A percentile compares a stretch with the other conserved stretches of the same genome.
Conservation (phyloP, 305 asterid genomes). For the Fraxinus ornus region DNA sequence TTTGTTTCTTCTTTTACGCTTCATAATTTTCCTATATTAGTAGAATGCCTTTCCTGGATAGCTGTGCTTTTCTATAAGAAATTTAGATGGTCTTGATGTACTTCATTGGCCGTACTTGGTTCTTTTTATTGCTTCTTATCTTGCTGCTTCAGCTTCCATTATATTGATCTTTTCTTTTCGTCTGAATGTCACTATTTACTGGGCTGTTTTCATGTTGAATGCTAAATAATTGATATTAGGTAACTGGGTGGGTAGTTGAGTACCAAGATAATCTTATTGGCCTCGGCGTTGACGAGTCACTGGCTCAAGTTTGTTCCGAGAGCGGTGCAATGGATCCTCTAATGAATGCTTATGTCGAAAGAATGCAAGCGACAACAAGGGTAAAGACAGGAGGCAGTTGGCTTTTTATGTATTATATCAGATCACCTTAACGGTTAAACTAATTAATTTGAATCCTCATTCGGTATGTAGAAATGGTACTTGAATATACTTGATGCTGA, state of each 20-base stretch:
- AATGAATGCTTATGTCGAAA: slow-evolving; percentile 96
- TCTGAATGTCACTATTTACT: slow-evolving; percentile 4
- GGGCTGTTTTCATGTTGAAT: slow-evolving; percentile 14
- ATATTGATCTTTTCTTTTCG: slow-evolving; percentile 1
- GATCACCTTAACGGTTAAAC: slow-evolving; percentile 20
- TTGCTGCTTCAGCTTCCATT: slow-evolving; percentile 8
- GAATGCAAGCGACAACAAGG: slow-evolving; percentile 99
- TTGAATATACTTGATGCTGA: slow-evolving; percentile 98
- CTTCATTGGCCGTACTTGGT: slow-evolving; percentile 5
- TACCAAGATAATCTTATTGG: slow-evolving; percentile 87
- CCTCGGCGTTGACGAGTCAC: slow-evolving; percentile 95
- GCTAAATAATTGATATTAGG: slow-evolving; percentile 43
- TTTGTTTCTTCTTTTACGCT: not conserved
- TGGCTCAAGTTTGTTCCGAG: slow-evolving; percentile 99
- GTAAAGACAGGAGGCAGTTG: slow-evolving; percentile 39
- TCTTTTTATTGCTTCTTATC: not conserved
- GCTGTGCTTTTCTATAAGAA: not conserved
- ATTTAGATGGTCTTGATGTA: not conserved
- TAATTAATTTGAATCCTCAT: slow-evolving; percentile 23
- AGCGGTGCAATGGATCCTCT: slow-evolving; percentile 99
- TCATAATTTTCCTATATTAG: not conserved
- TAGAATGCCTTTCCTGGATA: not conserved
- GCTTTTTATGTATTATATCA: slow-evolving; percentile 17
- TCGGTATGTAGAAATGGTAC: slow-evolving; percentile 82
- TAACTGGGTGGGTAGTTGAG: slow-evolving; percentile 97